A percentile compares a stretch with the other conserved stretches of the same genome.
These are phyloP conservation scores for Populus alba DNA, from an alignment of 345 rosid species.

Conservation along the genomic window DNA sequence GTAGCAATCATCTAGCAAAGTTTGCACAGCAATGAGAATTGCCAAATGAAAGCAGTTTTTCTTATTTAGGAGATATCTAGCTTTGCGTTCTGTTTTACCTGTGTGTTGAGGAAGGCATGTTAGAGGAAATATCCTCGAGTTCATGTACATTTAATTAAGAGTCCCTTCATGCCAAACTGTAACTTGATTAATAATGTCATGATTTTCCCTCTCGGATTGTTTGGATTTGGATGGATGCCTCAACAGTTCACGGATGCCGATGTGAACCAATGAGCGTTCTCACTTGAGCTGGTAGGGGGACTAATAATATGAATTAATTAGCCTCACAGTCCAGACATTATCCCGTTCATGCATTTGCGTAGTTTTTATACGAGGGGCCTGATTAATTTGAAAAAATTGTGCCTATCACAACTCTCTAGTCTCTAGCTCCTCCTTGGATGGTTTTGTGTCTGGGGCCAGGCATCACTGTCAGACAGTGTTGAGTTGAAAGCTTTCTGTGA, in stretches of 20 bases:
- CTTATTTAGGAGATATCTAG: not conserved
- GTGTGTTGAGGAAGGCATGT: not conserved
- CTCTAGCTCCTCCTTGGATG: not conserved
- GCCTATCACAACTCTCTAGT: not conserved
- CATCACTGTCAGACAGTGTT: not conserved
- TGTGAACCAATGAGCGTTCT: not conserved
- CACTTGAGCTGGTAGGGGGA: not conserved
- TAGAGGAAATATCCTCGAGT: not conserved
- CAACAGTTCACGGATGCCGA: not conserved
- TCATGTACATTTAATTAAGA: not conserved
- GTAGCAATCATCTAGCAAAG: slow-evolving; percentile 23
- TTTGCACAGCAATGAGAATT: slow-evolving; percentile 12
- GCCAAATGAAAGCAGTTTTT: slow-evolving; percentile 10
- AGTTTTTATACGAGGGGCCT: not conserved
- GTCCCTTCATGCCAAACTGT: not conserved
- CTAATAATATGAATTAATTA: not conserved
- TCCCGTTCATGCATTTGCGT: not conserved
- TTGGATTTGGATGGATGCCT: not conserved
- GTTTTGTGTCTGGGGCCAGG: not conserved
- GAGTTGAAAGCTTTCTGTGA: not conserved
- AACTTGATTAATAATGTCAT: not conserved
- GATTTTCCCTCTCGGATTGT: not conserved
- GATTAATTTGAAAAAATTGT: not conserved
- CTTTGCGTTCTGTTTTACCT: not conserved
- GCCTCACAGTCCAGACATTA: not conserved